Percentiles rank a stretch among this genome's conserved stretches.
Conservation (phyloP, 495 filamentous ascomycete genomes). For the Talaromyces proteolyticus region DNA sequence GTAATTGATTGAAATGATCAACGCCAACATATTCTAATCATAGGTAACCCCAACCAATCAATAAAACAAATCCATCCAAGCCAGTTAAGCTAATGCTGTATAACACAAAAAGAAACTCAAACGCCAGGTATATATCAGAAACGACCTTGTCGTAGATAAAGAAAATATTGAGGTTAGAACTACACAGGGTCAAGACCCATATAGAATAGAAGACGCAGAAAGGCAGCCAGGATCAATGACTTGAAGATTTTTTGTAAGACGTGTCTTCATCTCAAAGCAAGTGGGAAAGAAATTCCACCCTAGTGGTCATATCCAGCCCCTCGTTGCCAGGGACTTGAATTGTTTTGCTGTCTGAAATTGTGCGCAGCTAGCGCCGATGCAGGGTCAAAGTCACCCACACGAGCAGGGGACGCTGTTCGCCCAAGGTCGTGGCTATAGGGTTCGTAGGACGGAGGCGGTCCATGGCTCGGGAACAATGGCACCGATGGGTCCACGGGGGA, state of each 20-base stretch:
- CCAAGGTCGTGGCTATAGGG: slow-evolving; percentile 15
- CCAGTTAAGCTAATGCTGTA: too few species aligned
- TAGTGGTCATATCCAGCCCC: slow-evolving; percentile 62
- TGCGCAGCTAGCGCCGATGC: slow-evolving; percentile 16
- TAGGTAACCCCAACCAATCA: too few species aligned
- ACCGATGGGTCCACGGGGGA: slow-evolving; percentile 61
- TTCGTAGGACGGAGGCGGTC: slow-evolving; percentile 30
- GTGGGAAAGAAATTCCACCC: slow-evolving; percentile 22
- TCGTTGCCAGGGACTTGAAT: slow-evolving; percentile 59
- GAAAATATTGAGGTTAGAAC: too few species aligned
- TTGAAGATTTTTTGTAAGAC: slow-evolving; percentile 17
- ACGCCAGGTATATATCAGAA: too few species aligned
- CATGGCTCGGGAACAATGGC: slow-evolving; percentile 53
- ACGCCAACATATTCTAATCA: too few species aligned
- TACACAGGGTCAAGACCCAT: too few species aligned
- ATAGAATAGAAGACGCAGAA: too few species aligned
- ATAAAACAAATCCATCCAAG: too few species aligned
- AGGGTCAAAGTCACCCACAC: slow-evolving; percentile 23
- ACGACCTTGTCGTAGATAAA: too few species aligned
- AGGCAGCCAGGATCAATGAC: slow-evolving; percentile 7
- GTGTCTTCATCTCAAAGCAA: slow-evolving; percentile 37
- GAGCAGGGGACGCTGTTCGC: slow-evolving; percentile 22
- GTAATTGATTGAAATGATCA: too few species aligned
- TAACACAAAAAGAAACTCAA: too few species aligned
- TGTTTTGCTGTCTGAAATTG: slow-evolving; percentile 46